These are phyloP conservation scores for Claviceps capensis DNA, from an alignment of 2,329 filamentous ascomycete species.

Conservation along the genomic window DNA sequence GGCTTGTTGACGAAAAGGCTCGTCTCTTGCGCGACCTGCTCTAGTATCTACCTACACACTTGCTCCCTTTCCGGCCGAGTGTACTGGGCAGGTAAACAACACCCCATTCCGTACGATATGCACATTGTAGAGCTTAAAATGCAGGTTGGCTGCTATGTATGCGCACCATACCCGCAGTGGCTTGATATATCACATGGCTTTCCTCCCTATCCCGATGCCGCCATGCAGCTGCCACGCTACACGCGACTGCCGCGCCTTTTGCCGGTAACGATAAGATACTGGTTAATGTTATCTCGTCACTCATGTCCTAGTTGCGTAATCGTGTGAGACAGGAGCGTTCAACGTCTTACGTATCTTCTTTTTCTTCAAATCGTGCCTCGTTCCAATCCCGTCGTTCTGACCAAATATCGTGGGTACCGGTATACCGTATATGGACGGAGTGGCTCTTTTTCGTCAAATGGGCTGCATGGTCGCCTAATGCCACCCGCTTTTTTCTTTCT, in stretches of 20 bases:
- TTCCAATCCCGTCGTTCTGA: neutral
- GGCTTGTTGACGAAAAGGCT: neutral
- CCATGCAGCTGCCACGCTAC: neutral
- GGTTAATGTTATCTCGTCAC: too few relatives aligned
- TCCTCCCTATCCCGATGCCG: neutral
- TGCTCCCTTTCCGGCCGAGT: neutral
- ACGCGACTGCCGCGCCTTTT: neutral
- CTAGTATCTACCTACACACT: too few relatives aligned
- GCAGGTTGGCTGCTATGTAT: neutral
- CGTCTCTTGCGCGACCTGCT: neutral
- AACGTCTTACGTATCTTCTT: neutral
- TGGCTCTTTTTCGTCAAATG: neutral
- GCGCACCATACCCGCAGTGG: conserved; percentile 2
- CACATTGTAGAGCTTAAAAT: neutral
- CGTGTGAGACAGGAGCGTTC: too few relatives aligned
- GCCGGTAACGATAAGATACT: neutral
- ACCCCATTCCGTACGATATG: neutral
- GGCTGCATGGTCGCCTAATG: neutral
- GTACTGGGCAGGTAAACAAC: neutral
- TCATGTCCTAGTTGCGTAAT: neutral
- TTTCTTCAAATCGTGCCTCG: neutral
- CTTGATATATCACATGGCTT: neutral
- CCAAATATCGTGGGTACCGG: neutral
- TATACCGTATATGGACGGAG: too few relatives aligned
- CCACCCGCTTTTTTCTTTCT: neutral